Evolutionary conservation across 805 yeast genomes (phyloP), one percentile per base, ranked within the genome.

Genomic region (Lipomyces sp.): DNA sequence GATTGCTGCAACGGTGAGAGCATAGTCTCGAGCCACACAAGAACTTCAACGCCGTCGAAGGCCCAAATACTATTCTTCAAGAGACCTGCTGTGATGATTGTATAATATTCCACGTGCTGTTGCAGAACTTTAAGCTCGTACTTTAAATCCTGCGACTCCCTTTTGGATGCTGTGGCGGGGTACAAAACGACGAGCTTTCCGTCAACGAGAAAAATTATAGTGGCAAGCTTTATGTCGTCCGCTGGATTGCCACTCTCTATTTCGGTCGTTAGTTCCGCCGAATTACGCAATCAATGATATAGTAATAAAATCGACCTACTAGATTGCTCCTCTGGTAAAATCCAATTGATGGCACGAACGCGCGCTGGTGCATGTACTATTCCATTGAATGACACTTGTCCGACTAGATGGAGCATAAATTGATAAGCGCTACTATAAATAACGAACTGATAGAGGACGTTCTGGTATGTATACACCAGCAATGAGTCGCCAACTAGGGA

Each of bases 301-400:
- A 11, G 8, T 8, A 26, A 16, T 31, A 42, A 31, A 5, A 10
- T 14, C 10, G 7, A 45, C 32, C 13, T 24, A n/a, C 51, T 40
- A 10, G 47, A 42, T 46, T 61, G 63, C 21, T 43, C 54, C 10
- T 54, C 60, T 2, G 64, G 64, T 19, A 60, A 36, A 19, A 61
- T 55, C 63, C 69, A 64, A 43, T 57, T 60, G 26, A 73, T 43
- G 0, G 71, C 58, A 4, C 75, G 63, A 2, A 71, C 70, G 16
- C 72, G 49, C 2, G 66, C 70, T 2, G 75, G 74, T 0, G 72
- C 68, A 13, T 64, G 63, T 10, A 73, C 63, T 26, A 70, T 66
- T 2, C 66, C 69, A 1, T 61, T 39, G 24, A 72, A 64, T 2
- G 70, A 65, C 8, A 70, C 55, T 46, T 72, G 69, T 5, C 61